Evolutionary conservation across 805 yeast genomes (phyloP), one percentile per base, ranked within the genome.

Genomic region (Nakazawaea siamensis): DNA sequence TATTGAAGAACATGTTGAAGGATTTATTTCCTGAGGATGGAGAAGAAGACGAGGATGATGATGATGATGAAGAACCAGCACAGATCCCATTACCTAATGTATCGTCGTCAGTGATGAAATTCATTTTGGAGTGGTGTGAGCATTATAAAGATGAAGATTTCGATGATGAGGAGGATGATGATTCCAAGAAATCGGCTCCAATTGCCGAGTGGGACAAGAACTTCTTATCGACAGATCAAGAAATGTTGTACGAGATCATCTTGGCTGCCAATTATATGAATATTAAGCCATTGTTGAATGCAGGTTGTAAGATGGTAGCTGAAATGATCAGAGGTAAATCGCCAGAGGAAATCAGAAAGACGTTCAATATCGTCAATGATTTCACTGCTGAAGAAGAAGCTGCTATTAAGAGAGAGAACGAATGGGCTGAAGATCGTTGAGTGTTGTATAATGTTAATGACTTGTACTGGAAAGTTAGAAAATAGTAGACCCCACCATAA

Each of bases 161-260:
- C 58, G 83, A 84, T 14, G 86, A 78, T 43, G 76, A 71, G 32
- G 88, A 80, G 35, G 85, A 76, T 39, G 95, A 85, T 43, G 94
- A 85, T 46, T 73, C 84, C 17, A 76, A 82, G 55, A 84, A 83
- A 53, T 70, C 90, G n/a, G 86, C 87, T 2, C 96, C 95, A 3
- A 86, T 90, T 34, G 90, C 82, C 42, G 87, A 87, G 31, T 90
- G 97, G 97, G 97, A 90, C 60, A 83, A 84, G 57, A 85, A 83
- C 57, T 90, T 88, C 57, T 70, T 90, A 48, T 83, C 84, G 52
- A 96, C 90, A 25, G 97, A 90, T 59, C 97, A 81, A 52, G 90
- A 81, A 47, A 81, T 81, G 88, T 66, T 81, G 39, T 81, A 81
- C 46, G 92, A 80, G 50, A 81, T 81, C 50, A 79, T 81, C 39